Conservation (phyloP, 1,284 basidiomycete genomes). For the Ustilago crameri region DNA sequence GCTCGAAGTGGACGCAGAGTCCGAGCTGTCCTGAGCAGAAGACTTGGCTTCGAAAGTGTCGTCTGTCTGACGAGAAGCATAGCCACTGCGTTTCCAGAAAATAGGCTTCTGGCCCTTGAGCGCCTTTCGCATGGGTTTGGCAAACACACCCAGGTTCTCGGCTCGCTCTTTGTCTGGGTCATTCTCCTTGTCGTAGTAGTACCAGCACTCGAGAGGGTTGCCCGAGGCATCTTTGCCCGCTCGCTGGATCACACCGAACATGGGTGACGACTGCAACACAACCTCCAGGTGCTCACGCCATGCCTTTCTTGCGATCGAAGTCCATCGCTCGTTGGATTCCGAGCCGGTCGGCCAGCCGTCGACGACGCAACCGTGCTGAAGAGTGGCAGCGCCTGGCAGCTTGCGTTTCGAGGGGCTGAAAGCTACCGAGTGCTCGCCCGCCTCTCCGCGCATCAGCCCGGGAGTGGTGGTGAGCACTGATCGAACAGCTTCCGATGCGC, state of each 20-base stretch:
- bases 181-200: constrained; percentile 65
- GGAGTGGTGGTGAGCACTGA: constrained; percentile 61
- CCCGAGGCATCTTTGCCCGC: constrained; percentile 65
- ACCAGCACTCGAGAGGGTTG: constrained; percentile 66
- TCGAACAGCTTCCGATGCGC: constrained; percentile 61
- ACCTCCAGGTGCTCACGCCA: constrained; percentile 64
- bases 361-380: constrained; percentile 49
- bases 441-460: constrained; percentile 62
- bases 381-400: constrained; percentile 25
- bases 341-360: constrained; percentile 37
- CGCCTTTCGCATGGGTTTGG: constrained; percentile 66
- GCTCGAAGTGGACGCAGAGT: constrained; percentile 5
- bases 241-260: constrained; percentile 66
- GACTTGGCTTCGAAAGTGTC: constrained; percentile 14
- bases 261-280: constrained; percentile 54
- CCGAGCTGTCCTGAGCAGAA: neutral
- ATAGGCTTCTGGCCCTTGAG: constrained; percentile 66
- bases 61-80: constrained; percentile 36
- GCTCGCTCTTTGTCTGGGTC: constrained; percentile 64
- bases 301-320: constrained; percentile 54
- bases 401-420: constrained; percentile 51
- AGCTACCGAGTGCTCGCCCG: constrained; percentile 52
- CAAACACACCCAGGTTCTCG: constrained; percentile 62
- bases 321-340: constrained; percentile 48
- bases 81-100: constrained; percentile 65